These are phyloP conservation scores for Populus hybrid DNA, from an alignment of 441 rosid genomes.

Conservation along the genomic window DNA sequence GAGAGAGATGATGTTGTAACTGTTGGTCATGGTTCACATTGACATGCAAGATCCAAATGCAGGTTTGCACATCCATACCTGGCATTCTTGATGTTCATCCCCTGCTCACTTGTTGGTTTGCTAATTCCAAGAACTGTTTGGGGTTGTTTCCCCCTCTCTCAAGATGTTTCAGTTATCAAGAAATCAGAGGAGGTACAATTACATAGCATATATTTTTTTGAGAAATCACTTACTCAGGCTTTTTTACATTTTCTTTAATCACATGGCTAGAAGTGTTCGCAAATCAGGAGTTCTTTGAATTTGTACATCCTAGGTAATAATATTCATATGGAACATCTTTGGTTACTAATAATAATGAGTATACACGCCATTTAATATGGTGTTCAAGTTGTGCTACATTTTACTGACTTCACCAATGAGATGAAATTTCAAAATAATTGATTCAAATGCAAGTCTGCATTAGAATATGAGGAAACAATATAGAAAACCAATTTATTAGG, in stretches of 20 bases:
- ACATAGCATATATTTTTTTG: conserved; percentile 1
- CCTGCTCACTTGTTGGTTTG: conserved; percentile 77
- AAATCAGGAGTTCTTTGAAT: background rate
- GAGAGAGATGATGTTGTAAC: background rate
- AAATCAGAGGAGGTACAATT: conserved; percentile 55
- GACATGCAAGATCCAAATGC: conserved; percentile 29
- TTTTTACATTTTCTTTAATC: background rate
- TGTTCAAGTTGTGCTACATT: background rate
- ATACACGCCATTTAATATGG: background rate
- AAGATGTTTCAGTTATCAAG: conserved; percentile 54
- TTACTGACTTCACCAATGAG: background rate
- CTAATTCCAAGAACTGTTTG: conserved; percentile 67
- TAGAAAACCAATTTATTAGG: background rate
- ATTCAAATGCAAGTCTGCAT: background rate
- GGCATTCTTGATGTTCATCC: conserved; percentile 87
- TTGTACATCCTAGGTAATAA: background rate
- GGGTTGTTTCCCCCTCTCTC: conserved; percentile 53
- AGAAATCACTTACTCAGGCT: background rate
- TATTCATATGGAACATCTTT: background rate
- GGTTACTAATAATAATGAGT: background rate
- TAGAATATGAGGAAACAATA: background rate
- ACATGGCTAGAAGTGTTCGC: background rate
- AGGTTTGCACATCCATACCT: conserved; percentile 93
- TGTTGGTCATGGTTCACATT: background rate
- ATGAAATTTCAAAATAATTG: background rate